Percentiles rank a stretch among this genome's conserved stretches.
These are phyloP conservation scores for Carex pumila DNA, from an alignment of 176 grass and related monocot species.

Conservation along the genomic window DNA sequence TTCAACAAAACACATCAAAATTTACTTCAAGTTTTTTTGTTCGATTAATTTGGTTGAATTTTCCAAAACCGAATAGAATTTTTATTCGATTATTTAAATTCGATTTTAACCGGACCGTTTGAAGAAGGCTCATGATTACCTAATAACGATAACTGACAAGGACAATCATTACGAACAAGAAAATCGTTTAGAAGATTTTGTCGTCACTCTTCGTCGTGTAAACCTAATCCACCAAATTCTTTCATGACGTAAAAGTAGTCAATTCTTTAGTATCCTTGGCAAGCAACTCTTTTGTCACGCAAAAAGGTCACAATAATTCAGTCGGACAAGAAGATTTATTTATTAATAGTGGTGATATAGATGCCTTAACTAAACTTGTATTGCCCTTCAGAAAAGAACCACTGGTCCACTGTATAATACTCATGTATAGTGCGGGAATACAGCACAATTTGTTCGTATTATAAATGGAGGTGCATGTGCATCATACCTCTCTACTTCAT, in stretches of 20 bases:
- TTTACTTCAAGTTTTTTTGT: no score
- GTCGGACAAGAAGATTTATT: neutral
- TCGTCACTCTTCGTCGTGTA: neutral
- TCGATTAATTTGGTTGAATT: no score
- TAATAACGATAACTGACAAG: neutral
- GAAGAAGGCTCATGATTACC: neutral
- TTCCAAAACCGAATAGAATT: no score
- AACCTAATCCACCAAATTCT: conserved; percentile 4
- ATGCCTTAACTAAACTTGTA: neutral
- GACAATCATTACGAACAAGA: neutral
- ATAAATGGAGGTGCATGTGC: neutral
- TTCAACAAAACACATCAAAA: no score
- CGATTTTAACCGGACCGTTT: no score
- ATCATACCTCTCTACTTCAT: neutral
- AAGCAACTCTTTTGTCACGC: neutral
- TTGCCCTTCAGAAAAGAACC: neutral
- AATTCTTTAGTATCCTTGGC: neutral
- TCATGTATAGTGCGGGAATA: neutral
- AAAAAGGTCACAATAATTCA: neutral
- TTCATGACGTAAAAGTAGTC: neutral
- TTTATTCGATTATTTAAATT: no score
- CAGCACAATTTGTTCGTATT: neutral
- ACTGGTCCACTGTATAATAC: neutral
- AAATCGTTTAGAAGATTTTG: neutral
- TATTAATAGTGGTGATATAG: neutral